Evolutionary conservation across 768 basidiomycete genomes (phyloP), one percentile per base, ranked within the genome.

Genomic region (Nidularia sp.): DNA sequence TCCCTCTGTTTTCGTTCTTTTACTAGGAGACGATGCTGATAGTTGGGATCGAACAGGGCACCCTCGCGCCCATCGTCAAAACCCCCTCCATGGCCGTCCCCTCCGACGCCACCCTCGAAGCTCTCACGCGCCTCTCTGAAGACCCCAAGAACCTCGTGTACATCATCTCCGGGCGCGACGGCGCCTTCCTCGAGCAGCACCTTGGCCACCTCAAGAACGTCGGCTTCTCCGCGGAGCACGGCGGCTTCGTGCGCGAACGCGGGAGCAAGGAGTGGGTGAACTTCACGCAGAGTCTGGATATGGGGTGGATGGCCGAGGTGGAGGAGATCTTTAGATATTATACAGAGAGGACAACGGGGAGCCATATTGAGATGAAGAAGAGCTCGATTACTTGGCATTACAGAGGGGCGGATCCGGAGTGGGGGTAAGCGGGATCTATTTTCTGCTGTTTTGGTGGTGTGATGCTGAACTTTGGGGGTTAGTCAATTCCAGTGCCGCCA

Each of bases 341-440:
- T 70, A 96, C 93, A 13, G 94, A 96, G 82, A 77, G 96, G 48
- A 99, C 96, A 60, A 92, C 93, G 34, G 96, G 96, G n/a, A 89
- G 90, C 58, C 88, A 90, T 61, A 93, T 98, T 54, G 96, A 99
- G 77, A 76, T 88, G 67, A 99, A 99, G 83, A 95, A 95, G 80
- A 93, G 91, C 62, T 89, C 89, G 54, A 90, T 99, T 66, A 98
- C 95, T 42, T 98, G 96, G 96, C 96, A 99, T 71, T 98, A 97
- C 71, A 82, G 96, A 44, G 80, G 84, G 53, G 80, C 80, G 33
- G 96, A 99, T 70, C 96, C 96, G 0, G 93, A 96, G 71, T 99
- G 94, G 85, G 95, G 95, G 85, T 89, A 66, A 63, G 88, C 80
- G 13, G 18, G 57, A n/a, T 45, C 42, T 48, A 9, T 18, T 48